A percentile compares a stretch with the other conserved stretches of the same genome.
Evolutionary conservation across 1,284 basidiomycete species (phyloP).

Genomic region (Gastroboletus turbinatus): DNA sequence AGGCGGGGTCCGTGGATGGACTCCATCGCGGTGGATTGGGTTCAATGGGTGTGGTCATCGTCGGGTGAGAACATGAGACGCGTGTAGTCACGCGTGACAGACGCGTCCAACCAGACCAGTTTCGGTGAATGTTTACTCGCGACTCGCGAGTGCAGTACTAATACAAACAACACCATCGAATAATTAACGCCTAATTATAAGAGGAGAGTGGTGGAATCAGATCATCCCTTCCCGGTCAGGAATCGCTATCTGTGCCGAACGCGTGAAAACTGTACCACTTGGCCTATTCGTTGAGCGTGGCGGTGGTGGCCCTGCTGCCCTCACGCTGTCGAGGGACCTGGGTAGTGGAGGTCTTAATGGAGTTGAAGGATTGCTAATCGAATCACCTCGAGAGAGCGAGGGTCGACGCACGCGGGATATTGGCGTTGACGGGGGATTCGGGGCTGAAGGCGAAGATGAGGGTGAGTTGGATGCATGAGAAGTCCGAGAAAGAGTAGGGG

Average conservation of each 20-base stretch:
- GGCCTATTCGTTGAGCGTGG: slow-evolving; percentile 65
- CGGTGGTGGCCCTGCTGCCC: slow-evolving; percentile 44
- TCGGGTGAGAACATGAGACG: slow-evolving; percentile 9
- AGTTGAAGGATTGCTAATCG: slow-evolving; percentile 11
- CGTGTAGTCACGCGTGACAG: slow-evolving; percentile 26
- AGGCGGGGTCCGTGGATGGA: slow-evolving; percentile 59
- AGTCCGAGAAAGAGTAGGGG: slow-evolving; percentile 29
- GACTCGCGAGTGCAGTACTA: background rate
- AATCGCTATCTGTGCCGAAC: slow-evolving; percentile 48
- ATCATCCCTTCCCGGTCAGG: slow-evolving; percentile 59
- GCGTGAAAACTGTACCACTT: slow-evolving; percentile 41
- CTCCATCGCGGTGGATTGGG: slow-evolving; percentile 62
- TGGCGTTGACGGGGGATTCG: slow-evolving; percentile 19
- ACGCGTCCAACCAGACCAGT: slow-evolving; percentile 10
- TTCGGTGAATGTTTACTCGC: background rate
- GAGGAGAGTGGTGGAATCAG: slow-evolving; percentile 21
- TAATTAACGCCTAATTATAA: background rate
- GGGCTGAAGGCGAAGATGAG: slow-evolving; percentile 21
- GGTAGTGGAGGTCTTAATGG: slow-evolving; percentile 31
- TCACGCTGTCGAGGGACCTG: slow-evolving; percentile 31
- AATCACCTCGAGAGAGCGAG: slow-evolving; percentile 19
- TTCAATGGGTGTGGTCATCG: slow-evolving; percentile 38
- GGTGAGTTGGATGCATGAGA: slow-evolving; percentile 27
- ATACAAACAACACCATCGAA: background rate
- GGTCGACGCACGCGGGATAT: slow-evolving; percentile 19